Conservation (phyloP, 164 flowering plant genomes). For the Piper longum region DNA sequence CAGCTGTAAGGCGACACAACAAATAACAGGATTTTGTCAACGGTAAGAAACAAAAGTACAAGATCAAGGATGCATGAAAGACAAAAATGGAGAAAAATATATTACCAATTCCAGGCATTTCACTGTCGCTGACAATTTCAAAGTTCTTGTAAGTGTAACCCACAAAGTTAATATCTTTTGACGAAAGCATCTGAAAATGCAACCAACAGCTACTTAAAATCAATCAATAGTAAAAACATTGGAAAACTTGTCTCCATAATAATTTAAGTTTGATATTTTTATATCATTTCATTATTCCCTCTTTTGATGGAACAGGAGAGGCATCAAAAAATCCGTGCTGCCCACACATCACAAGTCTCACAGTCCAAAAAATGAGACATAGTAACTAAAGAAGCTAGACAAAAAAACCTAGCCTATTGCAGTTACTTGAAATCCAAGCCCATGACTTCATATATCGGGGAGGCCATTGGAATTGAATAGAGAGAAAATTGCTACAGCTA, state of each 20-base stretch:
- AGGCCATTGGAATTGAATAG: too few species aligned
- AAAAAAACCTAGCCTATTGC: too few species aligned
- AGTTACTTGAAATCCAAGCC: too few species aligned
- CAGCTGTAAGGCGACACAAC: slow-evolving; percentile 35
- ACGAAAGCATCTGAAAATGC: slow-evolving; percentile 43
- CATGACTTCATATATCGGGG: too few species aligned
- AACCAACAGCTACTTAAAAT: not conserved
- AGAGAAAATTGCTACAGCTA: not conserved
- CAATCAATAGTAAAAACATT: not conserved
- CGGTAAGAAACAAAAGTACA: not conserved
- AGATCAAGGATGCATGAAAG: not conserved
- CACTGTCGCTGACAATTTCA: slow-evolving; percentile 43
- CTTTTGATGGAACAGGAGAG: too few species aligned
- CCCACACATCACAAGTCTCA: too few species aligned
- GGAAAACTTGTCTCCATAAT: not conserved
- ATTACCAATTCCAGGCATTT: slow-evolving; percentile 43
- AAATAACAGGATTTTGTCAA: not conserved
- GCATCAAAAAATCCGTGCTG: too few species aligned
- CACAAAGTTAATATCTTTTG: slow-evolving; percentile 51
- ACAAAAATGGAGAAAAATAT: slow-evolving; percentile 1
- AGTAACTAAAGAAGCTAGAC: too few species aligned
- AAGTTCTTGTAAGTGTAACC: slow-evolving; percentile 56
- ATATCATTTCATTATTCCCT: too few species aligned
- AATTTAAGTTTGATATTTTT: too few species aligned
- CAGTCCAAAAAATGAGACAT: too few species aligned